Evolutionary conservation across 768 basidiomycete species (phyloP), one percentile per base, ranked within the genome.

Genomic region (Nevesoporus exiguus): DNA sequence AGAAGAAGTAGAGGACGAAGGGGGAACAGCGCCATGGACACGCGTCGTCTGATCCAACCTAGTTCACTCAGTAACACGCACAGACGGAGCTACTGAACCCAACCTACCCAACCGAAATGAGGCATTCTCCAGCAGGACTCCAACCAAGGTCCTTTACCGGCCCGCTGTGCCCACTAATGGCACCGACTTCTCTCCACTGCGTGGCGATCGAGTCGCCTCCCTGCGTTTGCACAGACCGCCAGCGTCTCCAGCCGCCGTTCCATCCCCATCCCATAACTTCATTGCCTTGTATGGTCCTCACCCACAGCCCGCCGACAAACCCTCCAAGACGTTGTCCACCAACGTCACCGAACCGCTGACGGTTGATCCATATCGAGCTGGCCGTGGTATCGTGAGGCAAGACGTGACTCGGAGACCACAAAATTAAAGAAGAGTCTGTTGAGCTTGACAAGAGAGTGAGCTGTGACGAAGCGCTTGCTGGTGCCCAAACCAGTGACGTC

Each of bases 11-110:
- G 57, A 43, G 7, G 52, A 29, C 29, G 56, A 41, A n/a, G 51
- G 51, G 10, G 55, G 74, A 63, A 76, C 66, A 24, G 82, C 77
- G 0, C 84, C 93, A 64, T 98, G 93, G 55, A 98, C 82, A 15
- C 97, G 84, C 1, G 92, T 87, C 0, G 95, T 97, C 71, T 97
- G 95, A 63, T 99, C 97, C 49, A 87, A 71, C 37, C 94, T 94
- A 62, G 4, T 27, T 31, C 51, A 40, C 40, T 56, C 49, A 47
- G 59, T 41, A n/a, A 44, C 44, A 29, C 17, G 44, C 0, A 19
- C 14, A 25, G 8, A 37, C 14, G 3, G 5, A 15, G 17, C n/a
- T 9, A 15, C 9, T 8, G 15, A 21, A 49, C 30, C 8, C 29
- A 15, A 64, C 82, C 64, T 61, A 95, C 94, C 93, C 85, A 3